Evolutionary conservation across 768 basidiomycete genomes (phyloP).

Genomic region (Coprinellus micaceus): DNA sequence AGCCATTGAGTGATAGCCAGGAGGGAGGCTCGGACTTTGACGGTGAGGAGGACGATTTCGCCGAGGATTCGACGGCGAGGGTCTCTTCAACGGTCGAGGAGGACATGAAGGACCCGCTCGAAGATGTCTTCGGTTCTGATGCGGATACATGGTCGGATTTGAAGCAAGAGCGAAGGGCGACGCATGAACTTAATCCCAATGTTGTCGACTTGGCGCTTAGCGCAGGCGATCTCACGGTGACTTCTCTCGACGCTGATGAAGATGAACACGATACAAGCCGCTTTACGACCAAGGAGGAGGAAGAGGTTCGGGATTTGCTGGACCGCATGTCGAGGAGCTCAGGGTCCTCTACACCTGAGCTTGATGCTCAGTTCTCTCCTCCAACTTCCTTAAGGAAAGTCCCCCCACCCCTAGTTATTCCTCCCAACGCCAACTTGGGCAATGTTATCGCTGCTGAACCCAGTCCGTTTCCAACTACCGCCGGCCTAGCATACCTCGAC

Average conservation of each 20-base stretch:
- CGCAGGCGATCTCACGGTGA: slow-evolving; percentile 30
- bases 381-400: slow-evolving; percentile 36
- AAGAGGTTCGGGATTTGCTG: slow-evolving; percentile 38
- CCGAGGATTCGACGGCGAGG: slow-evolving; percentile 38
- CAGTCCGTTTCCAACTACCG: slow-evolving; percentile 34
- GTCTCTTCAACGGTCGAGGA: slow-evolving; percentile 25
- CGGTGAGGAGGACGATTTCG: slow-evolving; percentile 24
- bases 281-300: slow-evolving; percentile 30
- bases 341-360: slow-evolving; percentile 23
- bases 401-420: slow-evolving; percentile 58
- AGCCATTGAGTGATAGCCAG: slow-evolving; percentile 33
- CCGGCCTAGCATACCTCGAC: slow-evolving; percentile 47
- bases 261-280: slow-evolving; percentile 25
- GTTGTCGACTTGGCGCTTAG: slow-evolving; percentile 52
- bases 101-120: slow-evolving; percentile 46
- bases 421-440: slow-evolving; percentile 29
- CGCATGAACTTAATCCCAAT: slow-evolving; percentile 36
- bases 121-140: slow-evolving; percentile 65
- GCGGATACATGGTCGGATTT: slow-evolving; percentile 60
- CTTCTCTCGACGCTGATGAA: slow-evolving; percentile 17
- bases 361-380: slow-evolving; percentile 37
- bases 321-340: slow-evolving; percentile 34
- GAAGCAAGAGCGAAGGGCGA: slow-evolving; percentile 27
- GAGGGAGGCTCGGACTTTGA: slow-evolving; percentile 33
- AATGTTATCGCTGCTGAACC: slow-evolving; percentile 32